Base-by-base conservation (phyloP, 108 stramenopile genomes). In the Cafeteria roenbergensis region DNA sequence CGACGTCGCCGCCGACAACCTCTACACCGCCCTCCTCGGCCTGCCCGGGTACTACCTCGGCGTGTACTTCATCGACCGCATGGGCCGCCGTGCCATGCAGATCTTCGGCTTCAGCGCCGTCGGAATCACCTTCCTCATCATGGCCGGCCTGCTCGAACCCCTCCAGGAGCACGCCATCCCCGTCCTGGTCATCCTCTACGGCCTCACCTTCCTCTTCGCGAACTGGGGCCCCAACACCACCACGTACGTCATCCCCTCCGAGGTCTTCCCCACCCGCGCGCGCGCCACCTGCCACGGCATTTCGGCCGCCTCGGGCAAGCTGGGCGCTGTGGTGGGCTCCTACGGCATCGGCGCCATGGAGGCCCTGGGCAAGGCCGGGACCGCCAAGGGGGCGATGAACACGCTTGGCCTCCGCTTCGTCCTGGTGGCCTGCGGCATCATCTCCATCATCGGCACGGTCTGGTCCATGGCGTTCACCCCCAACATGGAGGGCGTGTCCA, bases 201-300 rank as follows among this genome's bases (percentile, higher is more conserved):
- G 30, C 53, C 48, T 80, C 59, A 80, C 78, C 24, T 82, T 80
- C 67, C 75, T 83, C 61, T 82, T 81, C 65, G 75, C 55, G 35
- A 74, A 80, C 25, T 80, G 72, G 34, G 82, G 82, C 22, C 80
- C 82, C 20, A 82, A 82, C 69, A 63, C 79, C 6, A 81, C 80
- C 28, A 81, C 82, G 0, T 83, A 72, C 69, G 74, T 84, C n/a
- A 73, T 84, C 48, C 83, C 83, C 32, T 70, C 77, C 3, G 80
- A 79, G 64, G 67, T 70, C 33, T 84, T 80, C 48, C 80, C 82
- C 22, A 68, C 75, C 27, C 56, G 76, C 25, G 69, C 79, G 20
- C 74, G 81, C 0, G 53, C 71, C 53, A 74, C 78, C 29, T 53
- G 67, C 35, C 80, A 82, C 38, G 83, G 83, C 0, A 53, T 84